Conservation (phyloP, 768 basidiomycete species). For the Naganishia randhawae region DNA sequence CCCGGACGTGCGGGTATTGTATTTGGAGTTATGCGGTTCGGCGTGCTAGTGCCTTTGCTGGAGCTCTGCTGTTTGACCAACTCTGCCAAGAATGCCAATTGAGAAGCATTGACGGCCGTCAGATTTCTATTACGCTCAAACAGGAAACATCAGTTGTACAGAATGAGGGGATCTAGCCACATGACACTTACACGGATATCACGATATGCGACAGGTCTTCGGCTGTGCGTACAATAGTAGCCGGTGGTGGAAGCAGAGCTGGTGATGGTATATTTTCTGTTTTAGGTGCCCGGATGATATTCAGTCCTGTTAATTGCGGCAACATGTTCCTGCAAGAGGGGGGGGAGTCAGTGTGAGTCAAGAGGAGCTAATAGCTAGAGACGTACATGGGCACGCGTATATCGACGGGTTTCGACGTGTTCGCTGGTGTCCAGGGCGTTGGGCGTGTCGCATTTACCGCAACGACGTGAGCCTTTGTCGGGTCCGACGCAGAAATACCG, state of each 20-base stretch:
- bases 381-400: conserved; percentile 10
- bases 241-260: neutral
- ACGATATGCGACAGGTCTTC: conserved; percentile 16
- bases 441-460: too few relatives aligned
- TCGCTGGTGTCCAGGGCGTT: neutral
- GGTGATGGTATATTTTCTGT: neutral
- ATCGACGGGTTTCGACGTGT: conserved; percentile 14
- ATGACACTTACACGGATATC: conserved; percentile 10
- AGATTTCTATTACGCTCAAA: neutral
- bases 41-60: conserved; percentile 7
- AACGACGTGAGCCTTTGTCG: too few relatives aligned
- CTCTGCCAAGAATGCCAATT: conserved; percentile 13
- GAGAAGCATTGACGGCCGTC: conserved; percentile 11
- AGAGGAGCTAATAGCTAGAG: neutral
- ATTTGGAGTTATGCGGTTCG: conserved; percentile 10
- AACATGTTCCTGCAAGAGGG: neutral
- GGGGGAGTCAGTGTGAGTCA: neutral
- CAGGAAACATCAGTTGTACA: neutral
- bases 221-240: conserved; percentile 5
- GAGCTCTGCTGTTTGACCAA: conserved; percentile 8
- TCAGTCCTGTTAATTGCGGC: conserved; percentile 1
- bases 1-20: neutral
- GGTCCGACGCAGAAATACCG: too few relatives aligned
- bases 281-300: conserved; percentile 7
- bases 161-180: too few relatives aligned